Evolutionary conservation across 2,329 filamentous ascomycete genomes (phyloP).

Genomic region (Davidsoniella neocaledoniae): DNA sequence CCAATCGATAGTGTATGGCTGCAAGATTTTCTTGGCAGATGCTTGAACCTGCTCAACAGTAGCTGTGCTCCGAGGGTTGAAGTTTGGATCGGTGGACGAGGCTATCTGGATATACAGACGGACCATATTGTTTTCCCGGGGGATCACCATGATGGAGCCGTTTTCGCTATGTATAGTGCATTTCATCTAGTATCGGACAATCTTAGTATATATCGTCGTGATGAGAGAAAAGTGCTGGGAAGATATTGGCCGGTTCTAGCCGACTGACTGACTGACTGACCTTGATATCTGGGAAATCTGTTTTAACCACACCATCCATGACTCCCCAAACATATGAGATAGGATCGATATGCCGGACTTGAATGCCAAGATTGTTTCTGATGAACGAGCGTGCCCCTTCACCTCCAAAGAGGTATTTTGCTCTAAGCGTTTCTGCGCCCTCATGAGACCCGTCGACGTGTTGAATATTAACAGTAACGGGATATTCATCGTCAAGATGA

Average conservation of each 20-base stretch:
- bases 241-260: too few species aligned
- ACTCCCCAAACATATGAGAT: slow-evolving; percentile 61
- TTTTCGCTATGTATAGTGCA: slow-evolving; percentile 59
- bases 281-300: slow-evolving; percentile 64
- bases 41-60: slow-evolving; percentile 46
- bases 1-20: slow-evolving; percentile 51
- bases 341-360: slow-evolving; percentile 53
- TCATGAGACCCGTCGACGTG: slow-evolving; percentile 53
- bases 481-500: slow-evolving; percentile 43
- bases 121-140: slow-evolving; percentile 45
- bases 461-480: slow-evolving; percentile 61
- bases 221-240: background rate
- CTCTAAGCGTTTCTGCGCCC: slow-evolving; percentile 41
- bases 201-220: slow-evolving; percentile 25
- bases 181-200: slow-evolving; percentile 37
- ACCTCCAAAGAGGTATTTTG: slow-evolving; percentile 56
- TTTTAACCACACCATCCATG: slow-evolving; percentile 56
- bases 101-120: slow-evolving; percentile 53
- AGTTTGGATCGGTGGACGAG: slow-evolving; percentile 43
- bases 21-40: slow-evolving; percentile 46
- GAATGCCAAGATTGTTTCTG: slow-evolving; percentile 48
- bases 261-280: slow-evolving; percentile 20
- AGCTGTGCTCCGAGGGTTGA: slow-evolving; percentile 44
- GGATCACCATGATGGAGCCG: slow-evolving; percentile 67
- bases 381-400: slow-evolving; percentile 55